Conservation (phyloP, 2,329 filamentous ascomycete species). For the Mycocentrospora acerina region DNA sequence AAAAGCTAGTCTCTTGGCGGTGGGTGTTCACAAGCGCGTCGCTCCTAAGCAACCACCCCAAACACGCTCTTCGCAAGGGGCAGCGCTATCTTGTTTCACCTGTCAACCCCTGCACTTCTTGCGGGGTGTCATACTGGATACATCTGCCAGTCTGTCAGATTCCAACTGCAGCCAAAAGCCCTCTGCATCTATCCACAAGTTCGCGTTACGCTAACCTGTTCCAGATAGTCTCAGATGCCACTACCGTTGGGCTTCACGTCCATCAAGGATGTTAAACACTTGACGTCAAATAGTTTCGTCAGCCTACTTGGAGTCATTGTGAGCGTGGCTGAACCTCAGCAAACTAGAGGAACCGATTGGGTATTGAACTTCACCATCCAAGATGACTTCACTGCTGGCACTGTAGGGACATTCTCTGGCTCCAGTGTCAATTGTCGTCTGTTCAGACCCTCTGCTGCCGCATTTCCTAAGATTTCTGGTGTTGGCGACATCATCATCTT, state of each 20-base stretch:
- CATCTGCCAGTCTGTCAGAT: background rate
- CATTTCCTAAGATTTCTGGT: slow-evolving; percentile 48
- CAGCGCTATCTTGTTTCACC: background rate
- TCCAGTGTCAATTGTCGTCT: slow-evolving; percentile 23
- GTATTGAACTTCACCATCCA: slow-evolving; percentile 41
- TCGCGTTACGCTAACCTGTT: slow-evolving; percentile 16
- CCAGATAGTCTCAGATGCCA: slow-evolving; percentile 11
- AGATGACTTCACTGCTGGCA: slow-evolving; percentile 34
- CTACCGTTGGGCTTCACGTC: slow-evolving; percentile 46
- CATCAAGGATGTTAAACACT: slow-evolving; percentile 43
- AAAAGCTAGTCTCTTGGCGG: slow-evolving; percentile 4
- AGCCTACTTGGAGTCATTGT: slow-evolving; percentile 71
- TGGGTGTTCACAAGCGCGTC: slow-evolving; percentile 6
- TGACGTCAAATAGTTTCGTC: slow-evolving; percentile 36
- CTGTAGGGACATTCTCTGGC: slow-evolving; percentile 12
- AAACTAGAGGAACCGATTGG: slow-evolving; percentile 56
- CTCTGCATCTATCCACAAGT: background rate
- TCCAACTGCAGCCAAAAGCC: background rate
- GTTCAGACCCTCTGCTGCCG: slow-evolving; percentile 16
- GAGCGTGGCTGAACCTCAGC: slow-evolving; percentile 59
- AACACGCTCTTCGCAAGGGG: background rate
- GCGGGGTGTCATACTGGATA: background rate
- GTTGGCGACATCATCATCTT: slow-evolving; percentile 67
- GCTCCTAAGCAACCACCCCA: slow-evolving; percentile 17
- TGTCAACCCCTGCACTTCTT: background rate